A percentile compares a stretch with the other conserved stretches of the same genome.
Conservation (phyloP, 192 early-diverging fungal species). For the Gamsiella multidivaricata region DNA sequence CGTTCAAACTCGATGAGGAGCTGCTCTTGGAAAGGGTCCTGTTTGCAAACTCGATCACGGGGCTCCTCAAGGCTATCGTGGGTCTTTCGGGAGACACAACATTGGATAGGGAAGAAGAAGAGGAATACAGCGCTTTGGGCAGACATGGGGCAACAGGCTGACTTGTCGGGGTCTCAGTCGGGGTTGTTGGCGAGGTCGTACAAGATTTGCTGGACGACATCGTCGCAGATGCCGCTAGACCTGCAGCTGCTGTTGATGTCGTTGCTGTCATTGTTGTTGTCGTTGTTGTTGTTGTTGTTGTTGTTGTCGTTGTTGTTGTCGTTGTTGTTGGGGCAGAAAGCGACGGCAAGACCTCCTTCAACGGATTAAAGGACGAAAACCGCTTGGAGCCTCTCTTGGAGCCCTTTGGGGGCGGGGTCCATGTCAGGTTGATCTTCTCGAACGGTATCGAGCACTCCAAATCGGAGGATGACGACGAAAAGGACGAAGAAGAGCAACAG, state of each 20-base stretch:
- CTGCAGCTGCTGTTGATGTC: too few relatives aligned
- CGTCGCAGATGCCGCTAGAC: slow-evolving; percentile 1
- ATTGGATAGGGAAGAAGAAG: neutral
- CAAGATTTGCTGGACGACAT: slow-evolving; percentile 23
- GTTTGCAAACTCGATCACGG: slow-evolving; percentile 10
- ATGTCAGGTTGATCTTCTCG: slow-evolving; percentile 52
- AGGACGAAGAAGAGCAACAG: slow-evolving; percentile 33
- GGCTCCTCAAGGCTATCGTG: slow-evolving; percentile 10
- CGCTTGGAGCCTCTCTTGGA: slow-evolving; percentile 47
- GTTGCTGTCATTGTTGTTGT: too few relatives aligned
- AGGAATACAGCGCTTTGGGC: too few relatives aligned
- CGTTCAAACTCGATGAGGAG: slow-evolving; percentile 24
- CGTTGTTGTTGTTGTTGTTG: too few relatives aligned
- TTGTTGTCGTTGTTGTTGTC: neutral
- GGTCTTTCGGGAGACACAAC: neutral
- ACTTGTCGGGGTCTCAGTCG: neutral
- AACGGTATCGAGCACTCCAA: slow-evolving; percentile 29
- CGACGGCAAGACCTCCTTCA: slow-evolving; percentile 8
- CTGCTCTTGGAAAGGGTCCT: slow-evolving; percentile 12
- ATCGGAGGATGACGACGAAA: slow-evolving; percentile 14
- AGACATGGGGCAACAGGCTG: too few relatives aligned
- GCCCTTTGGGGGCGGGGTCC: slow-evolving; percentile 46
- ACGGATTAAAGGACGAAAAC: slow-evolving; percentile 35
- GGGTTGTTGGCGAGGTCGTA: slow-evolving; percentile 19
- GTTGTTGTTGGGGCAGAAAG: neutral